Evolutionary conservation across 768 basidiomycete species (phyloP).

Genomic region (Suillus placidus): DNA sequence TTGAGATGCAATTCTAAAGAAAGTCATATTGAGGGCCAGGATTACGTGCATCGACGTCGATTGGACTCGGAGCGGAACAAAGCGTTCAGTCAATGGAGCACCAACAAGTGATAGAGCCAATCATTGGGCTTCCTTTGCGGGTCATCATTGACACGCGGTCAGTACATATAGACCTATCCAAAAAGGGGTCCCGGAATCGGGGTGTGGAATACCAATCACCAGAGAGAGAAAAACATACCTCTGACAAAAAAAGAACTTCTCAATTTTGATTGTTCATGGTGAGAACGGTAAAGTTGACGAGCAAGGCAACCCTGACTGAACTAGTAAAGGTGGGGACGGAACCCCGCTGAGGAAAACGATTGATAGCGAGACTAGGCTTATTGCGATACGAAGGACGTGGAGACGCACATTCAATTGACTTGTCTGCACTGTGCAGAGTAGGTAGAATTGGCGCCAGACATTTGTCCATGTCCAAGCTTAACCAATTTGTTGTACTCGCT

Average conservation of each 20-base stretch:
- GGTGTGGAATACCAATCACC: not conserved
- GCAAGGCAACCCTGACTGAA: not conserved
- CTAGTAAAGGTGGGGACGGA: not conserved
- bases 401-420: not conserved
- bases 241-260: not conserved
- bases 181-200: not conserved
- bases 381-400: not conserved
- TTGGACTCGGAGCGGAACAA: slow-evolving; percentile 1
- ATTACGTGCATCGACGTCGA: not conserved
- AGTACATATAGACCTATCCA: not conserved
- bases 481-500: too few species aligned
- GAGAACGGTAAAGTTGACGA: not conserved
- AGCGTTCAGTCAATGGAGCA: not conserved
- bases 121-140: not conserved
- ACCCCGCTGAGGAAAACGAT: not conserved
- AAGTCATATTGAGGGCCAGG: not conserved
- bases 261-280: not conserved
- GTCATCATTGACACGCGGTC: not conserved
- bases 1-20: not conserved
- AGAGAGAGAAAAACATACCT: not conserved
- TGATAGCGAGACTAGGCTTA: not conserved
- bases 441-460: not conserved
- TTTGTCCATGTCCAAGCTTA: too few species aligned
- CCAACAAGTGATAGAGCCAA: not conserved
- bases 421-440: not conserved